phyloP scores from a whole-genome alignment of 352 stramenopile genomes.

The Pythium rhizo-oryzae region DNA sequence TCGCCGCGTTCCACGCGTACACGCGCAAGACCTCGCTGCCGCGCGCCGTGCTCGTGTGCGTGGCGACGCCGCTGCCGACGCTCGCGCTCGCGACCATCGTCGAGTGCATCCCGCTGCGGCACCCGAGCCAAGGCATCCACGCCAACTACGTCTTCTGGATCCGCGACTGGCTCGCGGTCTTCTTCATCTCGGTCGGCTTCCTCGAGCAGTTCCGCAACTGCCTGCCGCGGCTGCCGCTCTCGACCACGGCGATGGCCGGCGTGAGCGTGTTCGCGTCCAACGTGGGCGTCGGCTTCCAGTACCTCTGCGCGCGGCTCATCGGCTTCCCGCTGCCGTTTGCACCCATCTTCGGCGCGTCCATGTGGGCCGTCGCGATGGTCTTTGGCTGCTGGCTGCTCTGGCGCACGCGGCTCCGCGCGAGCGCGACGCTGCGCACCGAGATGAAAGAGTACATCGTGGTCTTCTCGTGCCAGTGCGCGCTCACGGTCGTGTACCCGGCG shows the following conservation, averaged over 20 bases:
- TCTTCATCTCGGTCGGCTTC: conserved; percentile 36
- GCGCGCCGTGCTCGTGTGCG: conserved; percentile 18
- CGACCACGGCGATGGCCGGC: conserved; percentile 11
- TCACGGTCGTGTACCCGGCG: conserved; percentile 43
- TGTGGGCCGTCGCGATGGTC: conserved; percentile 29
- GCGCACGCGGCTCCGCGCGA: conserved; percentile 19
- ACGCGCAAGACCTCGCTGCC: not conserved
- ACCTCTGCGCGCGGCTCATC: conserved; percentile 31
- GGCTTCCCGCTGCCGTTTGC: conserved; percentile 52
- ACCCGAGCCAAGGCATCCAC: conserved; percentile 27
- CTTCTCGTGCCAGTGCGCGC: conserved; percentile 35
- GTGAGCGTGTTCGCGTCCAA: conserved; percentile 31
- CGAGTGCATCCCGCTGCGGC: conserved; percentile 30
- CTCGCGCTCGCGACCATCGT: conserved; percentile 35
- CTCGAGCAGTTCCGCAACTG: conserved; percentile 37
- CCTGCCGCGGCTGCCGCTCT: conserved; percentile 19
- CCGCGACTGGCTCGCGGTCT: conserved; percentile 33
- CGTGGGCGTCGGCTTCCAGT: conserved; percentile 27
- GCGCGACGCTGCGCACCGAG: conserved; percentile 15
- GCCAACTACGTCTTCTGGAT: conserved; percentile 41
- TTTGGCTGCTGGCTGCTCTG: conserved; percentile 34
- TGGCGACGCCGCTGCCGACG: conserved; percentile 38
- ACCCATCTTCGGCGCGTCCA: conserved; percentile 23
- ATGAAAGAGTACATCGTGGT: conserved; percentile 28
- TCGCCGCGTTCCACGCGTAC: conserved; percentile 23